These are phyloP conservation scores for Paracorniculantispora psalliotae DNA, from an alignment of 2,329 filamentous ascomycete species.

Conservation along the genomic window DNA sequence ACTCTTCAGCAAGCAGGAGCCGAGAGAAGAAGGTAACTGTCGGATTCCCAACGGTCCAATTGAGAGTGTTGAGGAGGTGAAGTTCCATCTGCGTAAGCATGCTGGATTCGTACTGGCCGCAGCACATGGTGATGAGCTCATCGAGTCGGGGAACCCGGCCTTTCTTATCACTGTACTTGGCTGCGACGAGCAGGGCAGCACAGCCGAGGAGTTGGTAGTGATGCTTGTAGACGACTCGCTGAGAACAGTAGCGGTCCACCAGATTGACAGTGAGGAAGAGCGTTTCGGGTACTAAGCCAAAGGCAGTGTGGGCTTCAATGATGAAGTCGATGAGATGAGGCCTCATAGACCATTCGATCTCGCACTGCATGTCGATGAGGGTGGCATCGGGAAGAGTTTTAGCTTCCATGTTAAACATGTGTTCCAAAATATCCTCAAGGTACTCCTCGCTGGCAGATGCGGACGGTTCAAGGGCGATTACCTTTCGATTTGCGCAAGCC, in stretches of 20 bases:
- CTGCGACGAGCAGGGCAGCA: slow-evolving; percentile 89
- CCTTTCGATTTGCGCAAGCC: too few species aligned
- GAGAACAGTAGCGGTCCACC: slow-evolving; percentile 95
- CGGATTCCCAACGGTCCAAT: slow-evolving; percentile 93
- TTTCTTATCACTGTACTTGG: slow-evolving; percentile 98
- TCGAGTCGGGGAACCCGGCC: slow-evolving; percentile 93
- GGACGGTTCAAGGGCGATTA: slow-evolving; percentile 87
- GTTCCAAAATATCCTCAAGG: slow-evolving; percentile 85
- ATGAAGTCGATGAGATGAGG: slow-evolving; percentile 98
- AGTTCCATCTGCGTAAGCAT: slow-evolving; percentile 99
- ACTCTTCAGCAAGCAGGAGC: slow-evolving; percentile 75
- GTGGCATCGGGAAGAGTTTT: slow-evolving; percentile 93
- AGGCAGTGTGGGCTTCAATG: slow-evolving; percentile 92
- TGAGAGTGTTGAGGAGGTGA: slow-evolving; percentile 95
- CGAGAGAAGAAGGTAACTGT: slow-evolving; percentile 94
- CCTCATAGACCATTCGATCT: slow-evolving; percentile 99
- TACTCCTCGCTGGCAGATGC: slow-evolving; percentile 83
- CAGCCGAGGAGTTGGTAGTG: slow-evolving; percentile 98
- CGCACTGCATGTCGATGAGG: slow-evolving; percentile 97
- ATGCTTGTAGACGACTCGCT: slow-evolving; percentile 96
- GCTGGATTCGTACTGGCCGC: slow-evolving; percentile 93
- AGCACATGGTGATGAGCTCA: slow-evolving; percentile 99
- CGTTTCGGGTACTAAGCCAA: slow-evolving; percentile 88
- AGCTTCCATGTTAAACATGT: slow-evolving; percentile 94
- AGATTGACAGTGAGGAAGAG: slow-evolving; percentile 95